Conservation (phyloP, 768 basidiomycete species). For the Rubroboletus pulcherrimus region DNA sequence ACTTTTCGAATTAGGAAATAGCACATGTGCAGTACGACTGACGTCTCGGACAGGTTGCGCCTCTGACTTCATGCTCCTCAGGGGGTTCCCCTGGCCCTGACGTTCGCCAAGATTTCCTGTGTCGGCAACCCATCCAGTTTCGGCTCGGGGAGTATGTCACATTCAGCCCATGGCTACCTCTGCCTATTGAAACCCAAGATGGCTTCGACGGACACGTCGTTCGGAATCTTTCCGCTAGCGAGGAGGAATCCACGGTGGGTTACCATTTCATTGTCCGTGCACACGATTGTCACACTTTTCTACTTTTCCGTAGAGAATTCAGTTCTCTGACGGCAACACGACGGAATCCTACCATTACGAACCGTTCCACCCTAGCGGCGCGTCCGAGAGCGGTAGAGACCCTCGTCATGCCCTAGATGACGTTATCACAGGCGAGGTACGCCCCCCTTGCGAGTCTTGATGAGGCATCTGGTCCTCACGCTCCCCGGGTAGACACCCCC, state of each 20-base stretch:
- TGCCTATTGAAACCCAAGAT: slow-evolving; percentile 21
- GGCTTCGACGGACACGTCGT: slow-evolving; percentile 24
- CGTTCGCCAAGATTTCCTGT: slow-evolving; percentile 34
- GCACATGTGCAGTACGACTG: slow-evolving; percentile 9
- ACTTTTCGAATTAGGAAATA: slow-evolving; percentile 15
- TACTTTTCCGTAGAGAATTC: slow-evolving; percentile 16
- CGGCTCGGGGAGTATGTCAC: slow-evolving; percentile 43
- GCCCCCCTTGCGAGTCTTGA: slow-evolving; percentile 16
- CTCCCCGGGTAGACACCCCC: slow-evolving; percentile 42
- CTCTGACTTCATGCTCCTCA: slow-evolving; percentile 19
- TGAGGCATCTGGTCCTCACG: slow-evolving; percentile 24
- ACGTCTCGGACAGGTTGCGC: slow-evolving; percentile 25
- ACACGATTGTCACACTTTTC: slow-evolving; percentile 21
- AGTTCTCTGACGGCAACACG: slow-evolving; percentile 29
- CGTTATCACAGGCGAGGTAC: slow-evolving; percentile 35
- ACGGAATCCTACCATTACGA: slow-evolving; percentile 28
- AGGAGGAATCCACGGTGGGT: slow-evolving; percentile 24
- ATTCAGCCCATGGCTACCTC: slow-evolving; percentile 37
- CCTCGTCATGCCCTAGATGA: slow-evolving; percentile 33
- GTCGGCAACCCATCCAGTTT: slow-evolving; percentile 50
- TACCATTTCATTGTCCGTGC: slow-evolving; percentile 3
- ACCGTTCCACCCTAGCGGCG: slow-evolving; percentile 29
- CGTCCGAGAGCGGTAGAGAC: slow-evolving; percentile 25
- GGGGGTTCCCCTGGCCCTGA: slow-evolving; percentile 5
- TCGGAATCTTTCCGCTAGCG: slow-evolving; percentile 20